These are phyloP conservation scores for Umbelopsis ramanniana DNA, from an alignment of 192 early-diverging fungal genomes.

Conservation along the genomic window DNA sequence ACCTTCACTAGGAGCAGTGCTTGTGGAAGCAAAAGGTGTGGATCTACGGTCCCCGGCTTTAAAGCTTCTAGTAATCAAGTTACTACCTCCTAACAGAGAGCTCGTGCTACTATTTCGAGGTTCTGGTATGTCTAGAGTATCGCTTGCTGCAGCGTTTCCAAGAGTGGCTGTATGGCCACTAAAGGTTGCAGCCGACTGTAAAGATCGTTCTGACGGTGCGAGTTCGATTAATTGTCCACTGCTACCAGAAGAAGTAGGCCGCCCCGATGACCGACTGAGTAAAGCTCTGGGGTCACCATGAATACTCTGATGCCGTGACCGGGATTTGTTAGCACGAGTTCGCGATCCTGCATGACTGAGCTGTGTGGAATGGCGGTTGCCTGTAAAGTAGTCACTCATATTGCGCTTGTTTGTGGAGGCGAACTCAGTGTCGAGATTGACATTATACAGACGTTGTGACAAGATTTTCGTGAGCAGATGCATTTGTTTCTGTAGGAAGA, in stretches of 20 bases:
- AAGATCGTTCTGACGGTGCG: not conserved
- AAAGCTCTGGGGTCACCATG: slow-evolving; percentile 27
- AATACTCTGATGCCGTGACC: slow-evolving; percentile 43
- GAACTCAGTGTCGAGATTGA: slow-evolving; percentile 59
- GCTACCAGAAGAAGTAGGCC: slow-evolving; percentile 32
- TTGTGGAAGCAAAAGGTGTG: not conserved
- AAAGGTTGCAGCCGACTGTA: not conserved
- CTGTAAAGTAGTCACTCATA: slow-evolving; percentile 25
- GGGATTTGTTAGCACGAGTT: slow-evolving; percentile 24
- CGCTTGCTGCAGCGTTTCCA: not conserved
- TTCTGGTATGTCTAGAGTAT: not conserved
- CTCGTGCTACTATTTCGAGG: slow-evolving; percentile 14
- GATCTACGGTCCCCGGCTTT: not conserved
- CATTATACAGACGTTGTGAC: slow-evolving; percentile 57
- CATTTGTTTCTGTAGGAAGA: slow-evolving; percentile 65
- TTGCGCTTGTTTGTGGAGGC: not conserved
- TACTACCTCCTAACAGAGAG: not conserved
- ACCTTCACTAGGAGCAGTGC: not conserved
- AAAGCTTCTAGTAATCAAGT: slow-evolving; percentile 1
- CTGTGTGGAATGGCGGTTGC: slow-evolving; percentile 34
- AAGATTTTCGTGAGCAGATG: slow-evolving; percentile 64
- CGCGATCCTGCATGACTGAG: slow-evolving; percentile 17
- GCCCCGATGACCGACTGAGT: slow-evolving; percentile 19
- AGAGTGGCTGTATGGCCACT: not conserved
- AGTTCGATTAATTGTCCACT: slow-evolving; percentile 27